Evolutionary conservation across 768 basidiomycete species (phyloP), one percentile per base, ranked within the genome.

Genomic region (Mycena venus): DNA sequence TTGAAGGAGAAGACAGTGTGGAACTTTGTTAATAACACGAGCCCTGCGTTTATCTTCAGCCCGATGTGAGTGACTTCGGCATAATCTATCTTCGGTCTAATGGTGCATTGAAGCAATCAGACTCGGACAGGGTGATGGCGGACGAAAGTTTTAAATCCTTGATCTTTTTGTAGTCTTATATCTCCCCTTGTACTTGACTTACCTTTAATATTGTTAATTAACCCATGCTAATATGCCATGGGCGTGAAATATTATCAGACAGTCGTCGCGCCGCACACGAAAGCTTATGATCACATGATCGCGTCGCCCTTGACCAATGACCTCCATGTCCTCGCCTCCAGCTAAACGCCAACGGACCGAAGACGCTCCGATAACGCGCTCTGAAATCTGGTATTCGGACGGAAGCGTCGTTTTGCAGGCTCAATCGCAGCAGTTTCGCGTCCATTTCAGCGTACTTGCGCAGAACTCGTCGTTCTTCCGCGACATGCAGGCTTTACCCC

Each of bases 11-110:
- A 23, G 9, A 61, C 38, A 14, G 60, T 61, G 23, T 61, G 60
- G 60, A 61, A 42, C 40, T 61, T 61, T 23, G 17, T 61, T 25
- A 3, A 27, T 27, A 27, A 17, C 4, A 42, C 38, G 8, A 61
- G 44, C 25, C 60, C 40, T 42, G 60, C 38, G 15, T 61, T 61
- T n/a, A 38, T 61, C 8, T 73, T 73, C 27, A 55, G 61, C 40
- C 67, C 67, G 25, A 38, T 25, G 65, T 67, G 65, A 67, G 65
- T 36, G 29, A 21, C 25, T 58, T 31, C 14, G 34, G 32, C 21
- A n/a, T 32, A 36, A 36, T 19, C 19, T 34, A 5, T 21, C 32
- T 7, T 58, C 14, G 34, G 21, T 59, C 17, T 59, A 11, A 59
- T 19, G 19, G 31, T 10, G 10, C 27, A 8, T 32, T 51, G 49